Conservation (phyloP, 1,139 yeast genomes). For the Candida sanyaensis region DNA sequence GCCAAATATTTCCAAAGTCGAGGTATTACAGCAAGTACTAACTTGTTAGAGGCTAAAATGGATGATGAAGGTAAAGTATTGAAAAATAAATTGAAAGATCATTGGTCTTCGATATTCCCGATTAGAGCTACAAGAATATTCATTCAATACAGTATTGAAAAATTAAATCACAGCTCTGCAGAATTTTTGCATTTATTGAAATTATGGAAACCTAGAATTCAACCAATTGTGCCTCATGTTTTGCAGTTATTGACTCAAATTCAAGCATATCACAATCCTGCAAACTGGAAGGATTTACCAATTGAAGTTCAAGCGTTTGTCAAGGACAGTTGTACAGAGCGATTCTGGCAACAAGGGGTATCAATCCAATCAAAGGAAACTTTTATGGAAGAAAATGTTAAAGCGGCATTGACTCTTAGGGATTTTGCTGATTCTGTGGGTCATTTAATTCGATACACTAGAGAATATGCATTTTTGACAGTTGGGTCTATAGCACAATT, state of each 20-base stretch:
- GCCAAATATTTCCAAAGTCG: slow-evolving; percentile 87
- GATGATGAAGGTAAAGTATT: slow-evolving; percentile 85
- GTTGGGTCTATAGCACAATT: slow-evolving; percentile 88
- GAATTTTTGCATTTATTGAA: slow-evolving; percentile 72
- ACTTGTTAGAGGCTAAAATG: slow-evolving; percentile 76
- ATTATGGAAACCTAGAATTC: slow-evolving; percentile 92
- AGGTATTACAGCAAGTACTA: slow-evolving; percentile 75
- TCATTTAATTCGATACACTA: slow-evolving; percentile 89
- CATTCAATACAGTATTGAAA: slow-evolving; percentile 93
- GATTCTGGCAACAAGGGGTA: slow-evolving; percentile 99
- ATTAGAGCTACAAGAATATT: slow-evolving; percentile 94
- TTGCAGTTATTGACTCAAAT: slow-evolving; percentile 85
- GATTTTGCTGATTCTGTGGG: slow-evolving; percentile 99
- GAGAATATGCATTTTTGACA: slow-evolving; percentile 92
- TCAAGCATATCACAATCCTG: slow-evolving; percentile 92
- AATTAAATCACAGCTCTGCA: slow-evolving; percentile 73
- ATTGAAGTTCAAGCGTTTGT: slow-evolving; percentile 90
- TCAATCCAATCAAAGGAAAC: slow-evolving; percentile 93
- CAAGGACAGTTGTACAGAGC: slow-evolving; percentile 80
- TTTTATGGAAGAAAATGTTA: slow-evolving; percentile 90
- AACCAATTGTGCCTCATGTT: slow-evolving; percentile 89
- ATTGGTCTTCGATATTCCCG: slow-evolving; percentile 94
- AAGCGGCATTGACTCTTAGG: slow-evolving; percentile 88
- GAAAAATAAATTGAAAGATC: slow-evolving; percentile 77
- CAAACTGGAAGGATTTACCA: slow-evolving; percentile 86